These are phyloP conservation scores for Mucor sp. DNA, from an alignment of 371 early-diverging fungal species.

Conservation along the genomic window DNA sequence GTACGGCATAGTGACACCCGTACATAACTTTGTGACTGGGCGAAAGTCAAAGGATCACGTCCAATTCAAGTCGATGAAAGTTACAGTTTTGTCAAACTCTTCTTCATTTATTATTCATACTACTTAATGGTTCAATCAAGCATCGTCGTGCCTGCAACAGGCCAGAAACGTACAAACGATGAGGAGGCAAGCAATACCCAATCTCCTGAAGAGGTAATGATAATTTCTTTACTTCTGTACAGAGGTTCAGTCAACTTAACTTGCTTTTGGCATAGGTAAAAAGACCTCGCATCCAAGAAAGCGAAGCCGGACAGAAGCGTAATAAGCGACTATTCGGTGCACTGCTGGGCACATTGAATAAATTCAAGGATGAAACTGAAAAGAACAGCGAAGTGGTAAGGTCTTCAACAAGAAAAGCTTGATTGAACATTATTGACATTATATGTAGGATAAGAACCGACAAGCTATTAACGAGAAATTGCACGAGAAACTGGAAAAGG, in stretches of 20 bases:
- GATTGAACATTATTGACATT: not conserved
- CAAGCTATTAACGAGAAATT: conserved; percentile 52
- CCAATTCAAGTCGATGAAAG: not conserved
- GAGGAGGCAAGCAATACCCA: not conserved
- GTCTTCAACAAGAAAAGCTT: not conserved
- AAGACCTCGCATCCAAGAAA: conserved; percentile 33
- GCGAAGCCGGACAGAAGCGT: conserved; percentile 43
- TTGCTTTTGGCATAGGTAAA: conserved; percentile 14
- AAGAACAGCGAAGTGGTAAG: conserved; percentile 54
- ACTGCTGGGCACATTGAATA: conserved; percentile 57
- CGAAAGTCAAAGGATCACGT: not conserved
- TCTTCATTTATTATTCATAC: not conserved
- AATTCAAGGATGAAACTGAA: conserved; percentile 56
- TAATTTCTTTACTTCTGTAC: not conserved
- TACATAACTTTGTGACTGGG: not conserved
- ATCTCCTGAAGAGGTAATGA: not conserved
- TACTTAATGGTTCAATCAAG: conserved; percentile 22
- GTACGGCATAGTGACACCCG: not conserved
- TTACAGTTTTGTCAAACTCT: not conserved
- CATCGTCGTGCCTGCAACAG: conserved; percentile 11
- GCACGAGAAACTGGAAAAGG: conserved; percentile 48
- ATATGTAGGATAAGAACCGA: conserved; percentile 49
- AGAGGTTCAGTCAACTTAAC: not conserved
- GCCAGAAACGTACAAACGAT: not conserved
- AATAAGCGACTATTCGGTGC: conserved; percentile 61